phyloP scores from a whole-genome alignment of 768 basidiomycete genomes.

The Lactarius pseudohatsudake region DNA sequence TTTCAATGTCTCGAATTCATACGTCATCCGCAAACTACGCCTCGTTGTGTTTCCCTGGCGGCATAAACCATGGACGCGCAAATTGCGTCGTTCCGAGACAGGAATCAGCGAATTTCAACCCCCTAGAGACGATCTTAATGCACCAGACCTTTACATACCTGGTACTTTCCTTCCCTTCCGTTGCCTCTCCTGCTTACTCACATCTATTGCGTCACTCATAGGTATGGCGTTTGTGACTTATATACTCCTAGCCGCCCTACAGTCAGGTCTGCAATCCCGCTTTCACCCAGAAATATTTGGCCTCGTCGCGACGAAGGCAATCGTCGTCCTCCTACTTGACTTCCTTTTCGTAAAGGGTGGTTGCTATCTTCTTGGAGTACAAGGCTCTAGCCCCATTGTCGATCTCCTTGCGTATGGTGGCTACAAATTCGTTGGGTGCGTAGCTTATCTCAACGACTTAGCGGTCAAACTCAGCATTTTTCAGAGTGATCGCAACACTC shows the following conservation, averaged over 20 bases:
- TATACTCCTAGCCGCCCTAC: constrained; percentile 82
- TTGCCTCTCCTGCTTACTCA: constrained; percentile 9
- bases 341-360: constrained; percentile 88
- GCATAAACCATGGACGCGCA: constrained; percentile 84
- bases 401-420: constrained; percentile 92
- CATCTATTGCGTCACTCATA: constrained; percentile 34
- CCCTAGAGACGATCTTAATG: constrained; percentile 93
- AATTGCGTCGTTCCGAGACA: constrained; percentile 62
- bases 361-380: constrained; percentile 90
- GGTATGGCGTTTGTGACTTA: constrained; percentile 97
- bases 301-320: constrained; percentile 76
- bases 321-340: constrained; percentile 84
- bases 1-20: constrained; percentile 95
- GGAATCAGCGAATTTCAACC: constrained; percentile 75
- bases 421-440: constrained; percentile 96
- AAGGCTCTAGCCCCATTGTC: constrained; percentile 64
- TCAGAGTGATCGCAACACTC: constrained; percentile 82
- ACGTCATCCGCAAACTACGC: constrained; percentile 86
- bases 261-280: constrained; percentile 75
- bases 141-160: constrained; percentile 96
- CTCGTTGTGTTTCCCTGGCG: constrained; percentile 95
- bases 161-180: constrained; percentile 43
- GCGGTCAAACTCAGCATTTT: neutral
- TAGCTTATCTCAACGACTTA: constrained; percentile 15
- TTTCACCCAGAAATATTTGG: constrained; percentile 93